Base-by-base conservation (phyloP, 2,329 filamentous ascomycete species). In the Hypoxylon sp. region DNA sequence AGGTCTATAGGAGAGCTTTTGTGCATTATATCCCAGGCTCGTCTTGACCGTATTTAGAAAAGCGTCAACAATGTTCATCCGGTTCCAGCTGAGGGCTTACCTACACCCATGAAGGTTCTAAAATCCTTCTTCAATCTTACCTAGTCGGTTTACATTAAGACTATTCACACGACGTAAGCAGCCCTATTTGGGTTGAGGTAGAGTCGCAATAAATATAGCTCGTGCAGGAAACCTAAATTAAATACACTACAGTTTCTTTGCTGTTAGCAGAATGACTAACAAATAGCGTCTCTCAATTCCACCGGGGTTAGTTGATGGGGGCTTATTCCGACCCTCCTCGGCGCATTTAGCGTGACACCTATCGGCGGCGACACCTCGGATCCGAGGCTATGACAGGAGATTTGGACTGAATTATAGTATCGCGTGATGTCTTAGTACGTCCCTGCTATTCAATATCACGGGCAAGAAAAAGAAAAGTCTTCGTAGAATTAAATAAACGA, bases 291-390 rank as follows among this genome's bases (percentile, higher is more conserved):
- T 11, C 22, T 46, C n/a, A 24, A 51, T 50, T 48, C 6, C n/a
- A 11, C 35, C 29, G 17, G 35, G 35, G 46, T 35, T 47, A 42
- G 47, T 24, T 17, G n/a, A 37, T 19, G 26, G 37, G 50, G 44
- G 57, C 33, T 11, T 53, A 37, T 66, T 50, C 52, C 53, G 52
- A 66, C 58, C 63, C 58, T 58, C 50, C 63, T 61, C 63, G 57
- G 63, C 46, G 52, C 31, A 31, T 35, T 42, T 51, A 47, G 13
- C 5, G 11, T 14, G 39, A 33, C 6, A 46, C 31, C 31, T n/a
- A 13, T 62, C 52, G 57, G 61, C 57, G 39, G 24, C 31, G 9
- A 35, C 6, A 22, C 11, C 62, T 69, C 62, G 66, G 66, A 55
- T 55, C 63, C 62, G 53, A 63, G 50, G 22, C n/a, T 22, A 31